phyloP scores from a whole-genome alignment of 139 green algal species.

The Tetradesmus obliquus region DNA sequence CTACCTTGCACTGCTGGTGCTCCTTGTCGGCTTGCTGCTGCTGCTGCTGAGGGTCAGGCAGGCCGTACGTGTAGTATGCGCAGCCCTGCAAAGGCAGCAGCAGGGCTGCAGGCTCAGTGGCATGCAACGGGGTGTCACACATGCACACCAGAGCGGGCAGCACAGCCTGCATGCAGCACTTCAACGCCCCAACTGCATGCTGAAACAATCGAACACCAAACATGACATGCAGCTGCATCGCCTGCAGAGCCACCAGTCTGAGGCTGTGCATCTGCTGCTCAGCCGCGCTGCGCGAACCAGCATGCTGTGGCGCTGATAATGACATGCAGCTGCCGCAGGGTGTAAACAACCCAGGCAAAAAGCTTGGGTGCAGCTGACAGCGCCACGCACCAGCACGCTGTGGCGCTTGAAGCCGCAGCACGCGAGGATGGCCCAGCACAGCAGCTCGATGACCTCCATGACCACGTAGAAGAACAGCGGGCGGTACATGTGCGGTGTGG shows the following conservation, averaged over 20 bases:
- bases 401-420: constrained; percentile 39
- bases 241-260: too few species aligned
- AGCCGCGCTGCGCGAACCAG: too few species aligned
- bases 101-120: neutral
- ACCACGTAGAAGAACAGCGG: constrained; percentile 64
- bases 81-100: neutral
- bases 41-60: neutral
- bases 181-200: too few species aligned
- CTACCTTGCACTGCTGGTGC: neutral
- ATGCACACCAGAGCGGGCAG: too few species aligned
- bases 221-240: too few species aligned
- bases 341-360: neutral
- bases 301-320: too few species aligned
- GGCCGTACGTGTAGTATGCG: neutral
- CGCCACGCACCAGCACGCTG: neutral
- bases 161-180: too few species aligned
- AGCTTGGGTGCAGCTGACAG: neutral
- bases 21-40: neutral
- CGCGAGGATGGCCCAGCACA: constrained; percentile 23
- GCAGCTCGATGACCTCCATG: constrained; percentile 50
- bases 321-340: too few species aligned
- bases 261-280: too few species aligned
- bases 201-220: too few species aligned
- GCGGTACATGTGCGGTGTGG: constrained; percentile 48
- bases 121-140: too few species aligned